Evolutionary conservation across 1,284 basidiomycete genomes (phyloP).

Genomic region (Megacollybia platyphylla): DNA sequence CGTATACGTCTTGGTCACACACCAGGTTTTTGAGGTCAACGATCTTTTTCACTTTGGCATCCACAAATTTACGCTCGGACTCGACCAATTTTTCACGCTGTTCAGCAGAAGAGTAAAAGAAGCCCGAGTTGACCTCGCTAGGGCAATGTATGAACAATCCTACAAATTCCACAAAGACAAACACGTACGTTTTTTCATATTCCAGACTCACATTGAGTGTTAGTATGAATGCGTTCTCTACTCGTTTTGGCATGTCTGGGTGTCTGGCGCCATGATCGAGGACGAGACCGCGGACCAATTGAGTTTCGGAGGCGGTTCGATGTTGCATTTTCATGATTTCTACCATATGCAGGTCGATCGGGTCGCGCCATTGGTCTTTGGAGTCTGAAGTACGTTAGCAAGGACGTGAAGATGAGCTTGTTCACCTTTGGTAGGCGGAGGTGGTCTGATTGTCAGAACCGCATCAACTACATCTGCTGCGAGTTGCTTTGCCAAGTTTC

Average conservation of each 20-base stretch:
- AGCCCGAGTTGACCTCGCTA: slow-evolving; percentile 98
- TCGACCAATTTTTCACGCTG: slow-evolving; percentile 99
- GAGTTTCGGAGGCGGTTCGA: slow-evolving; percentile 95
- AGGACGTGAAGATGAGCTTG: slow-evolving; percentile 10
- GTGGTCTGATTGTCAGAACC: slow-evolving; percentile 79
- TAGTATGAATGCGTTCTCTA: slow-evolving; percentile 94
- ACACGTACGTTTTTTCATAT: slow-evolving; percentile 95
- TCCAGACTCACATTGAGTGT: slow-evolving; percentile 97
- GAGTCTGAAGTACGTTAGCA: slow-evolving; percentile 26
- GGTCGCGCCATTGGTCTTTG: slow-evolving; percentile 62
- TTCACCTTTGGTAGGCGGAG: slow-evolving; percentile 42
- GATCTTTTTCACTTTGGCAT: slow-evolving; percentile 93
- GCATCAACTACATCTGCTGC: slow-evolving; percentile 93
- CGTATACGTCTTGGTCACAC: slow-evolving; percentile 83
- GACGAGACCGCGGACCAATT: slow-evolving; percentile 90
- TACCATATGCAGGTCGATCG: slow-evolving; percentile 98
- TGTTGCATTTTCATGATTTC: slow-evolving; percentile 99
- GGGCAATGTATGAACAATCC: slow-evolving; percentile 8
- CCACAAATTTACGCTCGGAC: slow-evolving; percentile 89
- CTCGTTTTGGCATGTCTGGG: slow-evolving; percentile 98
- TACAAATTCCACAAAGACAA: slow-evolving; percentile 3
- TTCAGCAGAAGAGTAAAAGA: slow-evolving; percentile 98
- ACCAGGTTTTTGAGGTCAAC: slow-evolving; percentile 95
- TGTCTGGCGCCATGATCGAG: slow-evolving; percentile 94
- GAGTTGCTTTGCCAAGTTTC: slow-evolving; percentile 77